Percentiles rank a stretch among this genome's conserved stretches.
phyloP scores from a whole-genome alignment of 768 basidiomycete species.

The Naganishia antarctica region DNA sequence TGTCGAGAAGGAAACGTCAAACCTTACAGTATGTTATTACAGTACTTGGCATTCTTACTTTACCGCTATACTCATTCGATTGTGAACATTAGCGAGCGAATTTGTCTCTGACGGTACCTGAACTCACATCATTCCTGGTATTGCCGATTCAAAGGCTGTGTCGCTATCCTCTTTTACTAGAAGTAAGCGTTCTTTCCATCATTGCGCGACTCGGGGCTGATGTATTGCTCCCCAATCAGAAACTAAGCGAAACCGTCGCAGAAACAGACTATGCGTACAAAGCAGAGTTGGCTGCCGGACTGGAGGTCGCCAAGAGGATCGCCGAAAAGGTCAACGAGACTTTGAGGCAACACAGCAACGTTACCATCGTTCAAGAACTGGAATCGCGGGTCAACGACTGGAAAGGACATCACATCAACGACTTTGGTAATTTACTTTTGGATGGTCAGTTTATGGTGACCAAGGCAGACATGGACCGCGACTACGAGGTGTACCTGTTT shows the following conservation, averaged over 20 bases:
- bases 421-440: slow-evolving; percentile 88
- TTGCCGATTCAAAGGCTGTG: slow-evolving; percentile 97
- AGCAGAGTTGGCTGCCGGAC: slow-evolving; percentile 77
- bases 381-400: slow-evolving; percentile 88
- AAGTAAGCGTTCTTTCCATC: slow-evolving; percentile 32
- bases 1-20: slow-evolving; percentile 78
- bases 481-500: slow-evolving; percentile 97
- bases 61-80: no score
- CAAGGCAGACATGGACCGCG: slow-evolving; percentile 91
- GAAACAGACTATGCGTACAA: slow-evolving; percentile 58
- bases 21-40: slow-evolving; percentile 65
- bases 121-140: slow-evolving; percentile 92
- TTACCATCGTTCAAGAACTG: slow-evolving; percentile 80
- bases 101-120: slow-evolving; percentile 48
- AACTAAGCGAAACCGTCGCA: slow-evolving; percentile 39
- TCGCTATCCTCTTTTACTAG: slow-evolving; percentile 91
- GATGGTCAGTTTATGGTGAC: slow-evolving; percentile 95
- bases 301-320: slow-evolving; percentile 82
- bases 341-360: slow-evolving; percentile 83
- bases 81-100: slow-evolving; percentile 2
- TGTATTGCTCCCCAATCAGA: slow-evolving; percentile 25
- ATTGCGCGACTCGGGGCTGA: background rate
- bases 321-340: slow-evolving; percentile 95
- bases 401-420: slow-evolving; percentile 89
- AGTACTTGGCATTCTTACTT: no score